Evolutionary conservation across 2,329 filamentous ascomycete genomes (phyloP), one percentile per base, ranked within the genome.

Genomic region (Epichloe uncinata): DNA sequence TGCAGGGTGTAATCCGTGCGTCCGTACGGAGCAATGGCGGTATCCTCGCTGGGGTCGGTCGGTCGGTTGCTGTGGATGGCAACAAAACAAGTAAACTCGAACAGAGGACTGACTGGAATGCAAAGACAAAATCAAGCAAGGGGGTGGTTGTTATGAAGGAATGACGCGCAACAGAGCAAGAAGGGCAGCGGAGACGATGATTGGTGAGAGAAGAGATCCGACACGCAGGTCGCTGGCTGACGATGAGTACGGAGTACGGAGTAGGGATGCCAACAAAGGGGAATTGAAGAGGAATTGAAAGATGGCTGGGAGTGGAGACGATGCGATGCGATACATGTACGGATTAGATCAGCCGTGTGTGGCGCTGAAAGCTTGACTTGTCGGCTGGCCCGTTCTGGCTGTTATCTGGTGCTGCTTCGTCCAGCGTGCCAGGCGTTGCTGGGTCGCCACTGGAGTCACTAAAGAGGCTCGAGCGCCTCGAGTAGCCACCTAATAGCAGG

Each of bases 391-490:
- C 26, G 26, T 26, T 26, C 6, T 18, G 16, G 16, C 16, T 16
- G 16, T 16, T 16, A 18, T 18, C 16, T 18, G 6, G 22, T 8
- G 26, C 26, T 30, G 26, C 8, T 30, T 30, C 26, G 26, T 30
- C 8, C 35, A 37, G 35, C 35, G 13, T n/a, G 12, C n/a, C 35
- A 37, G 35, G 35, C 35, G 35, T n/a, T 37, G 35, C 1, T 26
- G 13, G 5, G 35, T 6, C n/a, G 35, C 16, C 35, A 5, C 35
- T 37, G 13, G 7, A 37, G 35, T 37, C 13, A 8, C 35, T 37
- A n/a, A n/a, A 37, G 35, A 37, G 50, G 50, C 50, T 48, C 50
- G 45, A 48, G 42, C 41, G 50, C 50, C 50, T 33, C 45, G 26
- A 16, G 9, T 13, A 26, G 11, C 42, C 18, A 13, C 7, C 16